Percentiles rank a stretch among this genome's conserved stretches.
Conservation (phyloP, 169 alveolate species). For the Plasmodium ovale region DNA sequence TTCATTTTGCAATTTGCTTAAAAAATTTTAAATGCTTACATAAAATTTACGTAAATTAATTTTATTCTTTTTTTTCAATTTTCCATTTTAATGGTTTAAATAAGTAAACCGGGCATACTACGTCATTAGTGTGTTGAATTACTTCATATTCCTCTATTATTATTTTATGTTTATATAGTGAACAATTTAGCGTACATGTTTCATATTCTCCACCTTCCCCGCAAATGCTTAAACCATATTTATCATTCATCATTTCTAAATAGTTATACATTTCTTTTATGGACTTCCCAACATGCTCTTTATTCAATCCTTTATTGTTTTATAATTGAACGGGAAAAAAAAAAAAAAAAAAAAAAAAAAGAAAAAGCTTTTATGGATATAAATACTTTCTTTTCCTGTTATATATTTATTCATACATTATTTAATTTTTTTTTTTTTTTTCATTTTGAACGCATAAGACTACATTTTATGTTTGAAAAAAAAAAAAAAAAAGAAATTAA, state of each 20-base stretch:
- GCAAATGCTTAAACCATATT: slow-evolving; percentile 96
- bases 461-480: too few relatives aligned
- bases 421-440: too few relatives aligned
- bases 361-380: neutral
- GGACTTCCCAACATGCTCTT: slow-evolving; percentile 92
- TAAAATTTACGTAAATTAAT: neutral
- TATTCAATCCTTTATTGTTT: slow-evolving; percentile 91
- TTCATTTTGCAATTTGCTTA: neutral
- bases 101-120: slow-evolving; percentile 66
- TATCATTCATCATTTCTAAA: slow-evolving; percentile 81
- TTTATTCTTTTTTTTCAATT: slow-evolving; percentile 27
- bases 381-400: too few relatives aligned
- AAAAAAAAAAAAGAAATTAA: neutral
- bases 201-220: slow-evolving; percentile 99
- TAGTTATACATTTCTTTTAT: slow-evolving; percentile 82
- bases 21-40: neutral
- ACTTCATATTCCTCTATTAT: slow-evolving; percentile 76
- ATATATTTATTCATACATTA: too few relatives aligned
- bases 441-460: too few relatives aligned
- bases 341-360: slow-evolving; percentile 11
- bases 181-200: slow-evolving; percentile 95
- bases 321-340: slow-evolving; percentile 18
- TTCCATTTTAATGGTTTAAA: slow-evolving; percentile 72
- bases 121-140: slow-evolving; percentile 63
- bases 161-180: slow-evolving; percentile 82